These are phyloP conservation scores for Clarireedia monteithiana DNA, from an alignment of 2,329 filamentous ascomycete genomes.

Conservation along the genomic window DNA sequence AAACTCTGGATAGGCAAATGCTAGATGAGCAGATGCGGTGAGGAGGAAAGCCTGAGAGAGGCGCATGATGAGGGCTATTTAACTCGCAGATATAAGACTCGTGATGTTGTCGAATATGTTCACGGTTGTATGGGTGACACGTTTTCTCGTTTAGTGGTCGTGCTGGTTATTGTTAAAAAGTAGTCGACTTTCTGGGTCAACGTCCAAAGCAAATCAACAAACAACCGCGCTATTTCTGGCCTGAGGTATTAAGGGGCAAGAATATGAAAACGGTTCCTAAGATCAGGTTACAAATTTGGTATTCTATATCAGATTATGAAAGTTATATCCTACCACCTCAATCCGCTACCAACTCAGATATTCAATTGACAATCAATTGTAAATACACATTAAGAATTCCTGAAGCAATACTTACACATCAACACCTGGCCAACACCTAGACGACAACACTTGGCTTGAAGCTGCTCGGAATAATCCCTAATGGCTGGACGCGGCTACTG, in stretches of 20 bases:
- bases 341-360: too few relatives aligned
- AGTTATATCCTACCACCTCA: not conserved
- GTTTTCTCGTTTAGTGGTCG: not conserved
- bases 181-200: not conserved
- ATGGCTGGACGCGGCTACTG: not conserved
- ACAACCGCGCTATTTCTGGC: not conserved
- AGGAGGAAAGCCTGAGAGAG: conserved; percentile 15
- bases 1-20: conserved; percentile 36
- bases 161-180: not conserved
- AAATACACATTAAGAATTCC: not conserved
- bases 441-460: too few relatives aligned
- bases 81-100: not conserved
- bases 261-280: not conserved
- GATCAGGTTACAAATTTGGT: not conserved
- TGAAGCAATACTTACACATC: not conserved
- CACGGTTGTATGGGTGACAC: not conserved
- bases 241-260: not conserved
- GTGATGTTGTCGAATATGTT: not conserved
- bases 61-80: conserved; percentile 16
- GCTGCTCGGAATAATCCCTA: too few relatives aligned
- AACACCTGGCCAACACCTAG: not conserved
- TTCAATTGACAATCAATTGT: too few relatives aligned
- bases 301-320: not conserved
- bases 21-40: conserved; percentile 17
- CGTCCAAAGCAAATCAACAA: not conserved